These are phyloP conservation scores for Bondarzewia mesenterica DNA, from an alignment of 1,284 basidiomycete species.

Conservation along the genomic window DNA sequence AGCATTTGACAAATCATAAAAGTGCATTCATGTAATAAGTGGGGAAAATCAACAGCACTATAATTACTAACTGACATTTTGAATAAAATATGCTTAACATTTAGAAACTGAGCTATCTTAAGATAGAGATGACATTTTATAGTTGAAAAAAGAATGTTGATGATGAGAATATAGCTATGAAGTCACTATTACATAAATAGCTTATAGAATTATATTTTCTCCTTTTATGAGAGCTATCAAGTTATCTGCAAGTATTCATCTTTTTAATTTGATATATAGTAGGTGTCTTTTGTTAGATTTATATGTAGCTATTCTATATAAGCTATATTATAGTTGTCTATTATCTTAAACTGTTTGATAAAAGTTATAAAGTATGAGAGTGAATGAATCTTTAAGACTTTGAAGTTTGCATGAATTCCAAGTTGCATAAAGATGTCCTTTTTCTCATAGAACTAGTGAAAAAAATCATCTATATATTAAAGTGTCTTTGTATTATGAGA, in stretches of 20 bases:
- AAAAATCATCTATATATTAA: background rate
- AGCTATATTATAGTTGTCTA: slow-evolving; percentile 14
- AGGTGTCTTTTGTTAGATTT: slow-evolving; percentile 19
- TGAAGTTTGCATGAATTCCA: slow-evolving; percentile 19
- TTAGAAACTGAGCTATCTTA: background rate
- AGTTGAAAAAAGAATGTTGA: background rate
- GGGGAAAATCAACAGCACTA: slow-evolving; percentile 18
- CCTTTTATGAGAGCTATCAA: slow-evolving; percentile 20
- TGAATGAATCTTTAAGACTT: slow-evolving; percentile 20
- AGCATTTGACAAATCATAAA: background rate
- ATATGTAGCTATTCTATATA: slow-evolving; percentile 9
- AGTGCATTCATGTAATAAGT: background rate
- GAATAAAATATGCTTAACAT: slow-evolving; percentile 11
- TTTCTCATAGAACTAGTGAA: slow-evolving; percentile 12
- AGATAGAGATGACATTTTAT: background rate
- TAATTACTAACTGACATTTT: slow-evolving; percentile 14
- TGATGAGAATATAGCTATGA: background rate
- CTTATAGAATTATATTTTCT: background rate
- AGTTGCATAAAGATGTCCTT: slow-evolving; percentile 18
- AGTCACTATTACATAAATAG: background rate
- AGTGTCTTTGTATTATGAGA: slow-evolving; percentile 16
- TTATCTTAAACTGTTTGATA: slow-evolving; percentile 1
- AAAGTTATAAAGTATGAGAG: background rate
- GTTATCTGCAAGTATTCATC: slow-evolving; percentile 30
- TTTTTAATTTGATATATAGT: slow-evolving; percentile 24